Evolutionary conservation across 2,329 filamentous ascomycete genomes (phyloP), one percentile per base, ranked within the genome.

Genomic region (Scorias spongiosa): DNA sequence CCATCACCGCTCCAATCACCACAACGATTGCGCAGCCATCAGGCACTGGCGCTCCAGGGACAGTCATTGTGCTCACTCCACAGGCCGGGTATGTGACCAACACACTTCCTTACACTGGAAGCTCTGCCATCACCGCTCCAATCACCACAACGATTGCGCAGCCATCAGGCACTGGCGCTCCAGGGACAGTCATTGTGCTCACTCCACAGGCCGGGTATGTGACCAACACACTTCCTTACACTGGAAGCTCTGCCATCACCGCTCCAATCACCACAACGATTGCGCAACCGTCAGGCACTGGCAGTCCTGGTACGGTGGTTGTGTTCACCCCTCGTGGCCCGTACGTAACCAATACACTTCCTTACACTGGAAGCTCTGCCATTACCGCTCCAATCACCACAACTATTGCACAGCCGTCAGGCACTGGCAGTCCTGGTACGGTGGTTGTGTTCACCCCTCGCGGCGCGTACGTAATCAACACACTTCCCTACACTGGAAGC

Each of bases 351-450:
- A n/a, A 37, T 6, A 37, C 34, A 3, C 20, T 26, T 26, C 20
- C 20, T 26, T 26, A 26, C 20, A 26, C 20, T 26, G 20, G 20
- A 7, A 4, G 4, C 7, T 26, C 20, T 26, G 7, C 20, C 7
- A 3, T 44, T 10, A 46, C 46, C 12, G 42, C 37, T 12, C 41
- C 41, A 8, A 34, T 38, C 14, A 40, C 38, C 14, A 40, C 14
- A 11, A 40, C 38, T 6, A 40, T 40, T 28, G 38, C 14, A 9
- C 11, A 36, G 12, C 38, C 38, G 11, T 40, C 38, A 20, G 38
- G 38, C 2, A 26, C 20, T 7, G 17, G 34, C 3, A 37, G 12
- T 17, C 12, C 12, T 17, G 34, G 34, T 6, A 37, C 34, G 12
- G 34, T 37, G 12, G 6, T n/a, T n/a, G 34, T 37, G 12, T 37